Conservation (phyloP, 2,329 filamentous ascomycete species). For the Epichloe scottii region DNA sequence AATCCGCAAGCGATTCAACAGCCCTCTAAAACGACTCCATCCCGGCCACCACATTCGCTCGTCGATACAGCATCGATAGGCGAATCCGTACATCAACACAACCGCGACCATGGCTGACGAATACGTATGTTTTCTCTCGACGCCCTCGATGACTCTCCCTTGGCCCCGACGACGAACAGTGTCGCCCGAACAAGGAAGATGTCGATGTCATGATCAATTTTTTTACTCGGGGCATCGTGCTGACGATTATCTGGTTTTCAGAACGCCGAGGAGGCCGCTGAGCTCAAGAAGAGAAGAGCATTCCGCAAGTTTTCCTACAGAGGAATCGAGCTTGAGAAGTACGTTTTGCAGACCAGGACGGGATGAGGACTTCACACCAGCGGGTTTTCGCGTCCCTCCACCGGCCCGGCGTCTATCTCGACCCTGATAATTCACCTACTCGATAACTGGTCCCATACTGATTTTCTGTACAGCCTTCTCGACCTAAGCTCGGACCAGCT, state of each 20-base stretch:
- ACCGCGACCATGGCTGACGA: constrained; percentile 73
- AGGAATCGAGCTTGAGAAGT: constrained; percentile 99
- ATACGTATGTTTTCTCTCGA: constrained; percentile 55
- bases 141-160: constrained; percentile 15
- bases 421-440: neutral
- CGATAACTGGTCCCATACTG: constrained; percentile 7
- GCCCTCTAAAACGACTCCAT: constrained; percentile 22
- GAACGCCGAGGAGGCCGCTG: constrained; percentile 96
- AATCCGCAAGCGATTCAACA: constrained; percentile 16
- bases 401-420: neutral
- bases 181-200: neutral
- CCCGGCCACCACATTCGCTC: constrained; percentile 28
- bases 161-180: constrained; percentile 13
- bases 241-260: constrained; percentile 28
- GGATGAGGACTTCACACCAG: neutral
- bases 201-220: neutral
- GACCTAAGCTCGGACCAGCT: constrained; percentile 98
- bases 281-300: constrained; percentile 99
- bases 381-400: neutral
- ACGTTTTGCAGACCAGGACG: constrained; percentile 33
- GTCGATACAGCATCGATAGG: constrained; percentile 32
- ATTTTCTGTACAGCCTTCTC: constrained; percentile 59
- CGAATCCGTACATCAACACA: constrained; percentile 28
- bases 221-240: constrained; percentile 6
- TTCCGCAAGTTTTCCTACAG: constrained; percentile 99